Evolutionary conservation across 768 basidiomycete species (phyloP).

Genomic region (Lactarius indigo): DNA sequence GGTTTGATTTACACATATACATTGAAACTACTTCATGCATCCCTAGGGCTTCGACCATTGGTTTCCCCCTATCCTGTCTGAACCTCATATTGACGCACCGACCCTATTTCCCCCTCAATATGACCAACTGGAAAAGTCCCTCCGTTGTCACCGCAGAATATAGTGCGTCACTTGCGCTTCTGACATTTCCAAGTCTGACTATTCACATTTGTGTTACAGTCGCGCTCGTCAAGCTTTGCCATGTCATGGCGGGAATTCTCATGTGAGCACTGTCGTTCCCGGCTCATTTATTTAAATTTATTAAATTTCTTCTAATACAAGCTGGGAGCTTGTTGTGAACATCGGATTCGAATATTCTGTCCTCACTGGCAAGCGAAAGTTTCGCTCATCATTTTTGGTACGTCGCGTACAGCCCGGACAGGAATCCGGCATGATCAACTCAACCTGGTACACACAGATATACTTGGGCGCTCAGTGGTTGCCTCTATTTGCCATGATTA

Average conservation of each 20-base stretch:
- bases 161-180: background rate
- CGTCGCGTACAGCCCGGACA: background rate
- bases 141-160: background rate
- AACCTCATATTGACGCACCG: background rate
- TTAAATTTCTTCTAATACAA: background rate
- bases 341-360: background rate
- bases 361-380: background rate
- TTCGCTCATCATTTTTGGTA: background rate
- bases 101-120: background rate
- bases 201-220: background rate
- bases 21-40: background rate
- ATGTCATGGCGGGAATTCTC: constrained; percentile 13
- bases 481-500: background rate
- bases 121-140: background rate
- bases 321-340: background rate
- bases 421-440: background rate
- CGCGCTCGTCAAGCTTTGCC: background rate
- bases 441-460: background rate
- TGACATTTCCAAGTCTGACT: background rate
- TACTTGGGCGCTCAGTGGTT: background rate
- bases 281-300: background rate
- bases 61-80: no score
- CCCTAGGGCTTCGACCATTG: background rate
- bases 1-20: background rate
- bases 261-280: background rate